Evolutionary conservation across 2,329 filamentous ascomycete genomes (phyloP).

Genomic region (Fusarium concolor): DNA sequence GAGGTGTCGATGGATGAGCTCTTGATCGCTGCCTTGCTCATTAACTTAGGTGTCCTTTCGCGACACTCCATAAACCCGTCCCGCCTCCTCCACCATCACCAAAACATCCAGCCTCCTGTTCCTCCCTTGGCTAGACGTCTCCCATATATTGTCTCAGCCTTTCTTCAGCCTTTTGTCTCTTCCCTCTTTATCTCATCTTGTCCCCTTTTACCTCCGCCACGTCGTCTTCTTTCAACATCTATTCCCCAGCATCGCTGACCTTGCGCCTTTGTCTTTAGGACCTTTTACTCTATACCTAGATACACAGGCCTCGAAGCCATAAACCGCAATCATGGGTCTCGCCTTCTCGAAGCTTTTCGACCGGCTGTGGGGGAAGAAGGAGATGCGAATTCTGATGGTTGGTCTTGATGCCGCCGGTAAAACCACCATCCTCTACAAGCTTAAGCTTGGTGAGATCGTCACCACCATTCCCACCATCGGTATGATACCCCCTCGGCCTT

Average conservation of each 20-base stretch:
- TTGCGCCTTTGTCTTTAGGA: constrained; percentile 38
- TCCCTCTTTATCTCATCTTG: constrained; percentile 18
- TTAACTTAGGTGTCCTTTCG: constrained; percentile 47
- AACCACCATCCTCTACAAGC: constrained; percentile 99
- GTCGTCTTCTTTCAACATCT: constrained; percentile 25
- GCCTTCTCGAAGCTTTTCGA: constrained; percentile 97
- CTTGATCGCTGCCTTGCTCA: constrained; percentile 41
- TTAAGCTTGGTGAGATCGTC: constrained; percentile 99
- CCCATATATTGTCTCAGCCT: constrained; percentile 35
- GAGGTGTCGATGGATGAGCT: constrained; percentile 25
- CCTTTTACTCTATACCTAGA: constrained; percentile 44
- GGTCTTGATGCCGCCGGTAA: constrained; percentile 99
- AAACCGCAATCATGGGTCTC: constrained; percentile 90
- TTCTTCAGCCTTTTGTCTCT: constrained; percentile 25
- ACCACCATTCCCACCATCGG: constrained; percentile 99
- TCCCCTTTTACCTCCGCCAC: constrained; percentile 32
- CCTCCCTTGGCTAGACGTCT: constrained; percentile 30
- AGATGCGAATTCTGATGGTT: constrained; percentile 99
- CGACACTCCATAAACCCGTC: constrained; percentile 45
- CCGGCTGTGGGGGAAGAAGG: constrained; percentile 98
- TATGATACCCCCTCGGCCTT: constrained; percentile 54
- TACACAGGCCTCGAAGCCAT: constrained; percentile 49
- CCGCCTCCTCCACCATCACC: constrained; percentile 42
- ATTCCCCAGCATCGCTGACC: constrained; percentile 30
- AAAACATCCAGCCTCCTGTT: constrained; percentile 40